phyloP scores from a whole-genome alignment of 2,329 filamentous ascomycete genomes.

The Colletotrichum orchidophilum region DNA sequence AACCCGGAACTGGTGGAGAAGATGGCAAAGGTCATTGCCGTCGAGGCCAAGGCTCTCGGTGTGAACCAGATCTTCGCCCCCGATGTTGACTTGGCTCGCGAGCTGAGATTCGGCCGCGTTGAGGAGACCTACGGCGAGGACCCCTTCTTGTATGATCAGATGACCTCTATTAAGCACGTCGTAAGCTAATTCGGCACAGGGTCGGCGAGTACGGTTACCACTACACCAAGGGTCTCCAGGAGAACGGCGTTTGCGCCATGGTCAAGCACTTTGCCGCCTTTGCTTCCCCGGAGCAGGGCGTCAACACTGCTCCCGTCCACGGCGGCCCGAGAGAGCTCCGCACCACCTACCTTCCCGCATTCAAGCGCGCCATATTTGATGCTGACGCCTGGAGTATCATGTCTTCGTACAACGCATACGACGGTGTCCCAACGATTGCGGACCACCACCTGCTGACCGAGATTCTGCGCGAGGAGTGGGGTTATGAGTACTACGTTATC shows the following conservation, averaged over 20 bases:
- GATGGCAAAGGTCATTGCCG: conserved; percentile 73
- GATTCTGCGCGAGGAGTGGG: conserved; percentile 77
- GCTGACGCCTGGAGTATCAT: conserved; percentile 75
- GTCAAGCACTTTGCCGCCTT: conserved; percentile 82
- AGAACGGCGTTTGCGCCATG: conserved; percentile 72
- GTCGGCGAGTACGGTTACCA: conserved; percentile 73
- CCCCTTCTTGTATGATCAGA: conserved; percentile 59
- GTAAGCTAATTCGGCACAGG: conserved; percentile 36
- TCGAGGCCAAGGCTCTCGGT: conserved; percentile 72
- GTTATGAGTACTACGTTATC: conserved; percentile 74
- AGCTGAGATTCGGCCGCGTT: conserved; percentile 76
- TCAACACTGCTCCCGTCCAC: conserved; percentile 71
- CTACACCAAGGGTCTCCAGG: conserved; percentile 67
- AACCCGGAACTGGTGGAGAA: conserved; percentile 71
- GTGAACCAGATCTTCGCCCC: conserved; percentile 80
- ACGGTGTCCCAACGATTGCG: conserved; percentile 74
- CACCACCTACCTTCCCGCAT: conserved; percentile 66
- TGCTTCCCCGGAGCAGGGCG: conserved; percentile 74
- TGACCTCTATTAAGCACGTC: no score
- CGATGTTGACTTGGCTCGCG: conserved; percentile 75
- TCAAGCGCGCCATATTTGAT: conserved; percentile 77
- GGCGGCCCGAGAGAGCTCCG: conserved; percentile 63
- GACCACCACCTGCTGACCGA: conserved; percentile 73
- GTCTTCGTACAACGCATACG: conserved; percentile 80
- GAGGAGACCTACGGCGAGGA: conserved; percentile 81